phyloP scores from a whole-genome alignment of 306 rosid genomes.

The Spatholobus suberectus region DNA sequence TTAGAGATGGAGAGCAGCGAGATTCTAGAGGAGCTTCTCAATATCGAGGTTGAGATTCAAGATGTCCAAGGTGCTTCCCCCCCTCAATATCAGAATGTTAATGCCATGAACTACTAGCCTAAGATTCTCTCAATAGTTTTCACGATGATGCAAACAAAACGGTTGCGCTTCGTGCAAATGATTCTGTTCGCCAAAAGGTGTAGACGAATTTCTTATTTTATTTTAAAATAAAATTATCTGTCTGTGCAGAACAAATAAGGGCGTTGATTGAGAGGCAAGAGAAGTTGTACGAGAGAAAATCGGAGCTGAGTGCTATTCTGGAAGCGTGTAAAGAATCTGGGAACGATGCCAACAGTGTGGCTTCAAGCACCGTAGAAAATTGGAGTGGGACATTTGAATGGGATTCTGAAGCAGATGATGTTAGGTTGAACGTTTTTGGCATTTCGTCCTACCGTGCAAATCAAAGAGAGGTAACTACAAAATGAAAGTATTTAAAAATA shows the following conservation, averaged over 20 bases:
- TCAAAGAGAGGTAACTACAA: conserved; percentile 77
- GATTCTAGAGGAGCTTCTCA: conserved; percentile 70
- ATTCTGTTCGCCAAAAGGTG: background rate
- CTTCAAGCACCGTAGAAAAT: conserved; percentile 61
- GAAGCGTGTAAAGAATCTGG: conserved; percentile 69
- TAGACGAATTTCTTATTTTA: background rate
- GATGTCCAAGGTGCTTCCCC: conserved; percentile 73
- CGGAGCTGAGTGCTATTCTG: conserved; percentile 70
- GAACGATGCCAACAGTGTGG: conserved; percentile 39
- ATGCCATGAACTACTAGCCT: background rate
- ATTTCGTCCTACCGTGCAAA: conserved; percentile 86
- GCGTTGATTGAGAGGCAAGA: conserved; percentile 79
- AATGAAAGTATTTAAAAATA: background rate
- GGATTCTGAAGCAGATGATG: conserved; percentile 86
- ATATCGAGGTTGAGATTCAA: conserved; percentile 71
- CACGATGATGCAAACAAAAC: background rate
- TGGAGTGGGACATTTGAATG: conserved; percentile 84
- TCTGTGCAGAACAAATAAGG: conserved; percentile 67
- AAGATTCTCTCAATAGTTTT: background rate
- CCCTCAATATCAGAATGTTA: background rate
- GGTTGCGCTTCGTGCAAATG: background rate
- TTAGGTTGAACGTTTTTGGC: conserved; percentile 83
- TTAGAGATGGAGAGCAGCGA: conserved; percentile 63
- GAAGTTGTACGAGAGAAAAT: conserved; percentile 70
- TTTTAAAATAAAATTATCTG: background rate